These are phyloP conservation scores for Malus orientalis DNA, from an alignment of 306 rosid genomes.

Conservation along the genomic window DNA sequence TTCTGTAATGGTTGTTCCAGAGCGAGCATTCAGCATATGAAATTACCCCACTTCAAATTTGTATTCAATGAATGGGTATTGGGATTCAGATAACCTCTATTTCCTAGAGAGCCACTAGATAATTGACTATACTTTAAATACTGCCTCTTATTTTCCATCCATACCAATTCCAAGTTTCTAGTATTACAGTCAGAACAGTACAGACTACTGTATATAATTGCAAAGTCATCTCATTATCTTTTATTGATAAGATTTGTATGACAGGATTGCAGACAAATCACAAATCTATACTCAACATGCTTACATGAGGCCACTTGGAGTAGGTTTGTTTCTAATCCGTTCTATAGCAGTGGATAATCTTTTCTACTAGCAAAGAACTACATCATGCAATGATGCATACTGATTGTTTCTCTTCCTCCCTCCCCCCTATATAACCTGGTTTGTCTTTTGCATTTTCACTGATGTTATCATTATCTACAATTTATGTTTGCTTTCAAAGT, in stretches of 20 bases:
- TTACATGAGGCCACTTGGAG: slow-evolving; percentile 99
- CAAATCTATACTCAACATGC: slow-evolving; percentile 99
- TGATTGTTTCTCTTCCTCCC: neutral
- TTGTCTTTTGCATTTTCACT: slow-evolving; percentile 12
- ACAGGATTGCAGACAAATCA: slow-evolving; percentile 96
- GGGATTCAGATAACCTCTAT: neutral
- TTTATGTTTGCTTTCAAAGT: slow-evolving; percentile 40
- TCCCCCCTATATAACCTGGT: neutral
- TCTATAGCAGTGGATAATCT: neutral
- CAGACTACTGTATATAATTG: neutral
- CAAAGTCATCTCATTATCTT: slow-evolving; percentile 5
- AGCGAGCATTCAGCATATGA: neutral
- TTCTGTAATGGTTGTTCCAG: neutral
- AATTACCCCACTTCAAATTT: neutral
- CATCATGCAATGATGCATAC: neutral
- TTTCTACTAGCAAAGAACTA: neutral
- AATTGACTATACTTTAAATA: neutral
- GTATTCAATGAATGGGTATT: neutral
- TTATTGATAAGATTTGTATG: slow-evolving; percentile 15
- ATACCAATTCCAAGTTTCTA: neutral
- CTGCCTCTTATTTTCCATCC: neutral
- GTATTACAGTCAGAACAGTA: neutral
- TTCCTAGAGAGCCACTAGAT: neutral
- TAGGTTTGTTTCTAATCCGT: slow-evolving; percentile 48
- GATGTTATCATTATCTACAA: slow-evolving; percentile 8